These are phyloP conservation scores for Fusarium caatingaense DNA, from an alignment of 2,329 filamentous ascomycete species.

Conservation along the genomic window DNA sequence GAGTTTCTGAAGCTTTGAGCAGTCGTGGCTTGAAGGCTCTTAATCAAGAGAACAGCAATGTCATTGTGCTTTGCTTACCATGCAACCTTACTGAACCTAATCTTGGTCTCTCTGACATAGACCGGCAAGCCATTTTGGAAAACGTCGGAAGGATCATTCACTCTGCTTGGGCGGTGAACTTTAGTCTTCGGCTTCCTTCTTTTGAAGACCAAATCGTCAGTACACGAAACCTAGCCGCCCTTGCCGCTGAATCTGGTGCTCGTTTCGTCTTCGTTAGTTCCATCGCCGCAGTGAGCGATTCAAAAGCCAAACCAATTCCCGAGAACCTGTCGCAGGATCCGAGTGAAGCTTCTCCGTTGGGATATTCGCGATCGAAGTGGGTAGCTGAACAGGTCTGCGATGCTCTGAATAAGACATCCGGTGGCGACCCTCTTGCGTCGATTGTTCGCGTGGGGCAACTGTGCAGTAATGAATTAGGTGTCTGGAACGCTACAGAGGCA, in stretches of 20 bases:
- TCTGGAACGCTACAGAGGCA: constrained; percentile 64
- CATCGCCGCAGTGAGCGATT: constrained; percentile 56
- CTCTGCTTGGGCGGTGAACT: constrained; percentile 67
- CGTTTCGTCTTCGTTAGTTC: constrained; percentile 64
- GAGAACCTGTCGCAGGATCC: constrained; percentile 46
- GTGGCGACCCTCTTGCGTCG: constrained; percentile 23
- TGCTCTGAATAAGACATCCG: not conserved
- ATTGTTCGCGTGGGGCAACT: constrained; percentile 64
- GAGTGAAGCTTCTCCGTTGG: constrained; percentile 51
- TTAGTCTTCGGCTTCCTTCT: constrained; percentile 61
- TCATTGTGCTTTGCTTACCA: constrained; percentile 34
- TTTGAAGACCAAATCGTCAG: constrained; percentile 63
- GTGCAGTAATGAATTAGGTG: constrained; percentile 59
- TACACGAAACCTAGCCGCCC: constrained; percentile 55
- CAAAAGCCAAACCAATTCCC: constrained; percentile 46
- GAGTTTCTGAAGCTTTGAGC: constrained; percentile 24
- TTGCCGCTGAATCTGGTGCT: constrained; percentile 46
- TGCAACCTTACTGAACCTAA: constrained; percentile 5
- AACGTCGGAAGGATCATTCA: constrained; percentile 55
- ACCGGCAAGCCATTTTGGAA: not conserved
- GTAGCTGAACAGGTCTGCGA: constrained; percentile 55
- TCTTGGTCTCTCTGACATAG: constrained; percentile 14
- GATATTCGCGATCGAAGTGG: constrained; percentile 58
- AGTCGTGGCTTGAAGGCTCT: constrained; percentile 11
- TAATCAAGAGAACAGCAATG: not conserved